Conservation (phyloP, 768 basidiomycete genomes). For the Lentinula aciculospora region DNA sequence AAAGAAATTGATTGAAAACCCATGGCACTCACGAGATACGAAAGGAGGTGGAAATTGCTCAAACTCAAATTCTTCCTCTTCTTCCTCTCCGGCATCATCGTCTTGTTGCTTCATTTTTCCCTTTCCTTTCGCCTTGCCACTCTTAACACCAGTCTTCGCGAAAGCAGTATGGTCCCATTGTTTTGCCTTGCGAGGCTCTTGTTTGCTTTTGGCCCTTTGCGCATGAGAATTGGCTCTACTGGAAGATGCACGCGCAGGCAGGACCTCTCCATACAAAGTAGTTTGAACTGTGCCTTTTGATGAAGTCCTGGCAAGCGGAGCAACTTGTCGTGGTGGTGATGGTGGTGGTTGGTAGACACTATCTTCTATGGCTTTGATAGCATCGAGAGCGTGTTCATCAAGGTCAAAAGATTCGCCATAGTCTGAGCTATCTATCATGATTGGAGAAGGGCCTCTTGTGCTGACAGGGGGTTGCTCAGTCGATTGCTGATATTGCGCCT, state of each 20-base stretch:
- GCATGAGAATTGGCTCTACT: slow-evolving; percentile 29
- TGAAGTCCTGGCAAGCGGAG: slow-evolving; percentile 25
- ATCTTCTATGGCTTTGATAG: slow-evolving; percentile 47
- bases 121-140: slow-evolving; percentile 48
- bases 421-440: slow-evolving; percentile 7
- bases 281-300: slow-evolving; percentile 47
- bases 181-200: slow-evolving; percentile 60
- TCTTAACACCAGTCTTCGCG: slow-evolving; percentile 71
- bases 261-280: slow-evolving; percentile 61
- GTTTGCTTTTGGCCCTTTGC: slow-evolving; percentile 18
- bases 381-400: slow-evolving; percentile 52
- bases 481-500: slow-evolving; percentile 43
- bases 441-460: slow-evolving; percentile 12
- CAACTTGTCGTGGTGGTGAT: slow-evolving; percentile 34
- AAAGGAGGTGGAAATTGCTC: slow-evolving; percentile 85
- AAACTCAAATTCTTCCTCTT: slow-evolving; percentile 64
- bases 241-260: slow-evolving; percentile 26
- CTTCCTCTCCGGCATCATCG: slow-evolving; percentile 45
- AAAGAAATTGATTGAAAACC: neutral
- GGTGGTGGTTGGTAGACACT: slow-evolving; percentile 37
- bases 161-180: slow-evolving; percentile 90
- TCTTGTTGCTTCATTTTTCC: slow-evolving; percentile 29
- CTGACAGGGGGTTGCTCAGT: slow-evolving; percentile 14
- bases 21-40: slow-evolving; percentile 46
- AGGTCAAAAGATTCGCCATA: slow-evolving; percentile 43